phyloP scores from a whole-genome alignment of 169 alveolate genomes.

The Cryptosporidium ubiquitum region DNA sequence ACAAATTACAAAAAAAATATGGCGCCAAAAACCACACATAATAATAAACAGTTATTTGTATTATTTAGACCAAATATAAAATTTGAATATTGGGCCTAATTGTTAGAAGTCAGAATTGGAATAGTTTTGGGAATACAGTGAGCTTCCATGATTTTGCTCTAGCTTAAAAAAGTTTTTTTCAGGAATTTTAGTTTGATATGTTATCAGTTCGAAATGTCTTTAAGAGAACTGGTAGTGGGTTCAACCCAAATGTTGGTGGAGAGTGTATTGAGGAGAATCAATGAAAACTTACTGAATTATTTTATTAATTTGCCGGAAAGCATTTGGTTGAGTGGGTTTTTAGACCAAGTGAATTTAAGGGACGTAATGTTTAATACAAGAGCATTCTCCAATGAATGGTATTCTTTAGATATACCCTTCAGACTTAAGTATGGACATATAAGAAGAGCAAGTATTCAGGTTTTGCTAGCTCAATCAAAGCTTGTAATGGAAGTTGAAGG shows the following conservation, averaged over 20 bases:
- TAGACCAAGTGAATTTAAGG: constrained; percentile 57
- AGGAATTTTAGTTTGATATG: constrained; percentile 33
- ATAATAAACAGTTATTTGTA: not conserved
- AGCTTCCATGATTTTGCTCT: not conserved
- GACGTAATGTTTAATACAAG: constrained; percentile 70
- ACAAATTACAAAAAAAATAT: not conserved
- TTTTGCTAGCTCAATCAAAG: constrained; percentile 62
- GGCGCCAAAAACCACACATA: constrained; percentile 57
- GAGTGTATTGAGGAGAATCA: constrained; percentile 70
- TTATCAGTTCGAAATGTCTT: constrained; percentile 24
- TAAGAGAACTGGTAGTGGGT: constrained; percentile 66
- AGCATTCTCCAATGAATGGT: constrained; percentile 73
- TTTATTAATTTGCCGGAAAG: constrained; percentile 72
- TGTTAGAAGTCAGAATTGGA: not conserved
- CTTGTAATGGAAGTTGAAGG: constrained; percentile 68
- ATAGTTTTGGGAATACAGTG: not conserved
- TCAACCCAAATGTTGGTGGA: constrained; percentile 72
- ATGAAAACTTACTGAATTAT: constrained; percentile 55
- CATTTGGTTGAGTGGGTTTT: constrained; percentile 70
- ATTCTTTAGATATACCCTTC: constrained; percentile 68
- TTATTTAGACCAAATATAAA: not conserved
- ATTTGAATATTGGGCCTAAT: not conserved
- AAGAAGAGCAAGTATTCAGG: constrained; percentile 67
- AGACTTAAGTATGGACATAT: constrained; percentile 68
- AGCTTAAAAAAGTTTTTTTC: not conserved